Base-by-base conservation (phyloP, 1,139 yeast genomes). In the Yamadazyma friedrichii region DNA sequence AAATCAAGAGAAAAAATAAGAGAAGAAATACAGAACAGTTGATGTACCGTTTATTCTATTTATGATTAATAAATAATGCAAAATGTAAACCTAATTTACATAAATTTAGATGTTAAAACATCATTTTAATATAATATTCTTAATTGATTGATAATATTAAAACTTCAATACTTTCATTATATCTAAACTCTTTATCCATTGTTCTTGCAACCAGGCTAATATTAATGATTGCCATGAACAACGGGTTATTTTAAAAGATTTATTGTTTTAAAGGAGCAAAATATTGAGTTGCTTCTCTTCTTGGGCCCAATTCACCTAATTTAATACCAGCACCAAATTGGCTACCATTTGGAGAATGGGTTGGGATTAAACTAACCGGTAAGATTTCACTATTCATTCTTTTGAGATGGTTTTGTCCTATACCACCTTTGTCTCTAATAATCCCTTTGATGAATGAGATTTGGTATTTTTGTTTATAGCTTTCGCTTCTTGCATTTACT, bases 301-400 rank as follows among this genome's bases (percentile, higher is more conserved):
- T 70, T 39, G 77, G 76, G 25, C 77, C 77, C 55, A 72, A 67
- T 44, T 62, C 55, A 51, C 59, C 65, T 37, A 72, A 65, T 54
- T 70, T 69, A 42, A 72, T 70, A 47, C 77, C 76, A 33, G 70
- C 72, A 44, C 78, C 78, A 49, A 64, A 71, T 54, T 70, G 73
- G 42, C 56, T 49, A 15, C 73, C 74, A 46, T 46, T 58, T 12
- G 75, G 65, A 15, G 77, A 69, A 51, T 69, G 76, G n/a, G 75
- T 58, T 35, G 71, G 71, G 49, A 72, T 70, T 47, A 70, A 57
- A 35, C 53, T 62, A 33, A 63, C 58, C 29, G 74, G 65, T 27
- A 61, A 50, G 9, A 61, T 51, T 9, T 63, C 58, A 47, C 59
- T 65, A 15, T 59, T 52, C 41, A 56, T 49, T 56, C 67, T 63